Evolutionary conservation across 306 rosid species (phyloP), one percentile per base, ranked within the genome.

Genomic region (Lagenaria siceraria): DNA sequence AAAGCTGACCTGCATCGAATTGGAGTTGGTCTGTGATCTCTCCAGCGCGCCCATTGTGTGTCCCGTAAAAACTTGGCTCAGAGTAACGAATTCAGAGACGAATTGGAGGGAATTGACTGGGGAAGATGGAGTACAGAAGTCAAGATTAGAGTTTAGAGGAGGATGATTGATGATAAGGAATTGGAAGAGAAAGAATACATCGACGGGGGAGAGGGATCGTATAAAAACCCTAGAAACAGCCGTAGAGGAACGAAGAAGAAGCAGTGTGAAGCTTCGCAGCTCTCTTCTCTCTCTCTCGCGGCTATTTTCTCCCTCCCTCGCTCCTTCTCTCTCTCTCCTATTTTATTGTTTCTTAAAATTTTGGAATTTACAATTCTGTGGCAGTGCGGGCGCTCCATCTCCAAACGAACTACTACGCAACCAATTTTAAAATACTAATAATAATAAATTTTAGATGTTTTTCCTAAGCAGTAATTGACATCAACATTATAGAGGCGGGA

Each of bases 1-100:
- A 75, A 46, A 70, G 85, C 88, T 85, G 80, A 80, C 98, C 97
- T 91, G 97, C 97, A 91, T 89, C 86, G 98, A 90, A 87, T 83
- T 91, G 73, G 91, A 40, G 87, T 81, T 91, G 54, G 79, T 46
- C 78, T 80, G 92, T 21, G 98, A 81, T 82, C 86, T 94, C 82
- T 92, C 98, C 63, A 90, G 95, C 72, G 93, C 97, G 77, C 94
- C 94, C 98, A 91, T 94, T 49, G 58, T 80, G 77, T 77, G 81
- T 86, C 80, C 80, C 71, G 43, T 13, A 13, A 42, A 22, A 81
- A 27, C 25, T 17, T 65, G 87, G 73, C 18, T 49, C 18, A 22
- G 11, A 51, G 24, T 27, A 10, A 13, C 40, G 42, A 62, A 62
- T 33, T 64, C 2, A 18, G 42, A 35, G 27, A 18, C 17, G 25